Evolutionary conservation across 1,284 basidiomycete species (phyloP).

Genomic region (Prillingera fragicola): DNA sequence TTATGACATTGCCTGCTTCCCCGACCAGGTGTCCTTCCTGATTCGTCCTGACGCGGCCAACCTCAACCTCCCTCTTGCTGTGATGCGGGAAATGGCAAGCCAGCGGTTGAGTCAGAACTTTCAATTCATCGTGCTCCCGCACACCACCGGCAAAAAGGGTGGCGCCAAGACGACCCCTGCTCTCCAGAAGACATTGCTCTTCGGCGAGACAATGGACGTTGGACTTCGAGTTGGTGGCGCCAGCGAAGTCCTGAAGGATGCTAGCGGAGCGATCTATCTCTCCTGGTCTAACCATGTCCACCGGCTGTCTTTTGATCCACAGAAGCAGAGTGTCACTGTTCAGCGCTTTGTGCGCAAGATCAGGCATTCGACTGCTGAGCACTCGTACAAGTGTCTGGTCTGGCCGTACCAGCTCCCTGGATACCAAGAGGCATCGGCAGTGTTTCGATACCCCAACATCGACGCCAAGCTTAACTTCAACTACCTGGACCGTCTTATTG

Average conservation of each 20-base stretch:
- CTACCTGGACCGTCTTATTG: slow-evolving; percentile 57
- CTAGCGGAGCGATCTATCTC: slow-evolving; percentile 75
- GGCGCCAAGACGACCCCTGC: neutral
- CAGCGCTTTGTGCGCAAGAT: slow-evolving; percentile 76
- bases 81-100: slow-evolving; percentile 90
- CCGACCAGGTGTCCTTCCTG: slow-evolving; percentile 56
- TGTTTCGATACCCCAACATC: slow-evolving; percentile 63
- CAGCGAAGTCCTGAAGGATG: slow-evolving; percentile 61
- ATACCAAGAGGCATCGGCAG: slow-evolving; percentile 71
- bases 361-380: slow-evolving; percentile 56
- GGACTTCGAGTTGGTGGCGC: slow-evolving; percentile 58
- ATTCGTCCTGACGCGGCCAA: slow-evolving; percentile 49
- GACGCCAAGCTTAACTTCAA: slow-evolving; percentile 45
- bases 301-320: slow-evolving; percentile 69
- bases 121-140: slow-evolving; percentile 69
- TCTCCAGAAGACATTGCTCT: slow-evolving; percentile 57
- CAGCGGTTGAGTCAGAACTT: slow-evolving; percentile 87
- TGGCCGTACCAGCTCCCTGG: slow-evolving; percentile 86
- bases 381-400: slow-evolving; percentile 79
- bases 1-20: slow-evolving; percentile 49
- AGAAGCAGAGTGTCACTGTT: slow-evolving; percentile 80
- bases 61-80: slow-evolving; percentile 66
- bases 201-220: slow-evolving; percentile 54
- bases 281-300: slow-evolving; percentile 96
- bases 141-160: slow-evolving; percentile 14